Conservation (phyloP, 1,284 basidiomycete species). For the Leucocoprinus gongylophorus region DNA sequence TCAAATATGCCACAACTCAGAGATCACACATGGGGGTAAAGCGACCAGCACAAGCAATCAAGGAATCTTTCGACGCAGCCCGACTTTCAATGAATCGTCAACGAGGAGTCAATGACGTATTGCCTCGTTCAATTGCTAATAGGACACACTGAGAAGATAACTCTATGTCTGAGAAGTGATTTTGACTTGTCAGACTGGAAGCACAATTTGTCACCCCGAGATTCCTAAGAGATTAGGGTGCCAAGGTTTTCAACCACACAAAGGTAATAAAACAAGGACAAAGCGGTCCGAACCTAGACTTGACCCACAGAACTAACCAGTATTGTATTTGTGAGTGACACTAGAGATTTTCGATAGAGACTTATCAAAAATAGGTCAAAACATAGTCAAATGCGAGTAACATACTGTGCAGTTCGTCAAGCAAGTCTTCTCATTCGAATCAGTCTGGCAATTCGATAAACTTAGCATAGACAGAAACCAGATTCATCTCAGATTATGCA, state of each 20-base stretch:
- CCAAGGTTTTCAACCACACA: not conserved
- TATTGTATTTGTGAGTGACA: constrained; percentile 1
- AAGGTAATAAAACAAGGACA: not conserved
- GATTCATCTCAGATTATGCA: not conserved
- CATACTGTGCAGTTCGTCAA: not conserved
- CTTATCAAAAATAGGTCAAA: constrained; percentile 8
- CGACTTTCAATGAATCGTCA: constrained; percentile 2
- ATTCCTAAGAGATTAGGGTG: constrained; percentile 1
- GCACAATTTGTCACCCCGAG: not conserved
- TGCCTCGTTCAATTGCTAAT: not conserved
- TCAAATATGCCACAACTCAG: constrained; percentile 26
- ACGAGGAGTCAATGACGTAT: constrained; percentile 1
- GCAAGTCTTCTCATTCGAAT: not conserved
- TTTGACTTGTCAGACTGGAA: not conserved
- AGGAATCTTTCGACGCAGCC: not conserved
- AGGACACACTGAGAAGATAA: not conserved
- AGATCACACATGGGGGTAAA: constrained; percentile 16
- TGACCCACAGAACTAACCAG: constrained; percentile 4
- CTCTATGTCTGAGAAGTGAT: constrained; percentile 3
- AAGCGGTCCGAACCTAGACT: constrained; percentile 1
- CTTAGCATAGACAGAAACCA: not conserved
- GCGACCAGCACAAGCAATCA: constrained; percentile 1
- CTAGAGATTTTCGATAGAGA: constrained; percentile 7
- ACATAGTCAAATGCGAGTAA: constrained; percentile 3
- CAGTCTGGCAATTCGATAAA: not conserved